Evolutionary conservation across 768 basidiomycete species (phyloP).

Genomic region (Psilocybe cubensis): DNA sequence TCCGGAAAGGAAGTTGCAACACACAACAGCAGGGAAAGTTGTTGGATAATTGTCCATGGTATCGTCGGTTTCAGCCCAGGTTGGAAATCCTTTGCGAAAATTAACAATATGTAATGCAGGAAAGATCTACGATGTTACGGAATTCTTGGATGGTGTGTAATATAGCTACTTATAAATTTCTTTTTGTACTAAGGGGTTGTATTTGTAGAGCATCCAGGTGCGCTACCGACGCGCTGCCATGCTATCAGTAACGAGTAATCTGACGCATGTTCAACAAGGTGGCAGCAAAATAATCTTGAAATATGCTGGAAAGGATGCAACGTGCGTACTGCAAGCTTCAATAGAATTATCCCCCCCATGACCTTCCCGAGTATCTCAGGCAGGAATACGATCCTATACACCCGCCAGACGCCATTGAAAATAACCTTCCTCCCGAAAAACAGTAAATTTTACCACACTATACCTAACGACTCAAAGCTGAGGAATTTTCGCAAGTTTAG

Average conservation of each 20-base stretch:
- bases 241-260: background rate
- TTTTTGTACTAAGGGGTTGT: background rate
- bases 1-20: constrained; percentile 35
- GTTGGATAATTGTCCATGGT: constrained; percentile 83
- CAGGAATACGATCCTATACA: constrained; percentile 90
- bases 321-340: constrained; percentile 47
- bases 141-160: constrained; percentile 72
- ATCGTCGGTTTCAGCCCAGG: constrained; percentile 22
- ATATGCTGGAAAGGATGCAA: constrained; percentile 90
- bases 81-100: too few relatives aligned
- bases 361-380: constrained; percentile 31
- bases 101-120: too few relatives aligned
- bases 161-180: background rate
- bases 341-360: background rate
- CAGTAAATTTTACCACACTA: constrained; percentile 49
- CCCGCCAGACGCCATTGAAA: constrained; percentile 80
- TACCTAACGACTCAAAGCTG: background rate
- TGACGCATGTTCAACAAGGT: constrained; percentile 42
- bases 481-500: constrained; percentile 48
- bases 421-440: constrained; percentile 81
- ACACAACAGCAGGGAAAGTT: constrained; percentile 37
- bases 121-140: constrained; percentile 79
- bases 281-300: constrained; percentile 86
- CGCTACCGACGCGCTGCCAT: background rate
- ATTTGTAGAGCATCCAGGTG: constrained; percentile 58